A percentile compares a stretch with the other conserved stretches of the same genome.
phyloP scores from a whole-genome alignment of 2,329 filamentous ascomycete genomes.

The Apiospora kogelbergensis region DNA sequence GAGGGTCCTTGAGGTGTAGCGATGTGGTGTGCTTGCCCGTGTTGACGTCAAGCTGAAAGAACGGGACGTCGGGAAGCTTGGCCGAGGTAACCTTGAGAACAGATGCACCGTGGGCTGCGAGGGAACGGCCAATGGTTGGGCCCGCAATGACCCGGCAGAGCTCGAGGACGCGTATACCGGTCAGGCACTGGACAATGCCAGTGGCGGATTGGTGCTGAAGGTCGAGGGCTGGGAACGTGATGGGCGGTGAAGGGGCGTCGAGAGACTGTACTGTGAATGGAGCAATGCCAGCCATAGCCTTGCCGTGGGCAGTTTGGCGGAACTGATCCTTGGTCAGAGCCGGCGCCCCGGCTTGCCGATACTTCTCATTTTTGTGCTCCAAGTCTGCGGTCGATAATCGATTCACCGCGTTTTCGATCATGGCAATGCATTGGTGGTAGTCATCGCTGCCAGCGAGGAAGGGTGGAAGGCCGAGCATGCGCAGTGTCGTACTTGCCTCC shows the following conservation, averaged over 20 bases:
- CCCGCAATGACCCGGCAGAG: slow-evolving; percentile 75
- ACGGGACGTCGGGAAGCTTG: slow-evolving; percentile 67
- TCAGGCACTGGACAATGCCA: slow-evolving; percentile 38
- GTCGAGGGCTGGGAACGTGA: slow-evolving; percentile 36
- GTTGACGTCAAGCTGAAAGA: slow-evolving; percentile 72
- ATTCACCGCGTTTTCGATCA: slow-evolving; percentile 60
- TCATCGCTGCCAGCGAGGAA: slow-evolving; percentile 59
- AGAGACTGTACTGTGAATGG: slow-evolving; percentile 52
- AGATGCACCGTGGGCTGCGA: slow-evolving; percentile 74
- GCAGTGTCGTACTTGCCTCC: slow-evolving; percentile 66
- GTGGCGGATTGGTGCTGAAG: slow-evolving; percentile 23
- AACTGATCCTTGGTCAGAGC: slow-evolving; percentile 62
- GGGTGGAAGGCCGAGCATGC: slow-evolving; percentile 68
- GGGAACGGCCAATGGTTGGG: slow-evolving; percentile 67
- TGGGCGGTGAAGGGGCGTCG: slow-evolving; percentile 48
- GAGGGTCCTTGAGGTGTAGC: slow-evolving; percentile 57
- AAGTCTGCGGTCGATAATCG: slow-evolving; percentile 55
- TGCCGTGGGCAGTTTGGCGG: slow-evolving; percentile 53
- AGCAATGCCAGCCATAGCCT: slow-evolving; percentile 38
- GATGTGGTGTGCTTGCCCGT: slow-evolving; percentile 68
- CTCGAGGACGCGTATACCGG: slow-evolving; percentile 72
- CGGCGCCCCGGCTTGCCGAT: slow-evolving; percentile 60
- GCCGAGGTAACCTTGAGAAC: slow-evolving; percentile 72
- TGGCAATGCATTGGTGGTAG: slow-evolving; percentile 57
- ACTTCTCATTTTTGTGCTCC: slow-evolving; percentile 55